Evolutionary conservation across 2,329 filamentous ascomycete species (phyloP).

Genomic region (Calonectria pauciramosa): DNA sequence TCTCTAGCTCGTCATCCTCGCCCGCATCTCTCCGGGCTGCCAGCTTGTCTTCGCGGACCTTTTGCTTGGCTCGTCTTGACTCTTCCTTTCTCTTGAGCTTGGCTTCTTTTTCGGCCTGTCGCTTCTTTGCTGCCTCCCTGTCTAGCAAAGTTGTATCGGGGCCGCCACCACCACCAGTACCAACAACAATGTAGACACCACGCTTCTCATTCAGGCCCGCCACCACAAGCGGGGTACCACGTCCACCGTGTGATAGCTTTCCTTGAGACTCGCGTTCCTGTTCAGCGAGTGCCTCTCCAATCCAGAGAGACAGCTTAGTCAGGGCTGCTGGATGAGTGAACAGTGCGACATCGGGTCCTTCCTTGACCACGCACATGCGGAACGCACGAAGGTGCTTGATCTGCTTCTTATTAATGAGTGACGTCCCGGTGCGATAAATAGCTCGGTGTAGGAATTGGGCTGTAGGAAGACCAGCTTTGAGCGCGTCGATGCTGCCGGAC

Average conservation of each 20-base stretch:
- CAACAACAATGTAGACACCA: slow-evolving; percentile 92
- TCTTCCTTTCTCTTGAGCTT: slow-evolving; percentile 75
- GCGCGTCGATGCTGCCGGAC: slow-evolving; percentile 74
- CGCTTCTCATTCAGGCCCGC: slow-evolving; percentile 89
- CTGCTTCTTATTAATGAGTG: slow-evolving; percentile 91
- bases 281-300: slow-evolving; percentile 91
- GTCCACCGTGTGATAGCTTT: slow-evolving; percentile 75
- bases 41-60: slow-evolving; percentile 71
- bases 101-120: slow-evolving; percentile 72
- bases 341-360: slow-evolving; percentile 89
- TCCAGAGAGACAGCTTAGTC: slow-evolving; percentile 94
- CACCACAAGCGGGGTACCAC: slow-evolving; percentile 88
- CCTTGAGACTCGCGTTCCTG: slow-evolving; percentile 85
- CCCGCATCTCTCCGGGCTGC: slow-evolving; percentile 66
- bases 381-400: slow-evolving; percentile 94
- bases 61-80: slow-evolving; percentile 67
- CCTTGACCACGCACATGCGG: slow-evolving; percentile 95
- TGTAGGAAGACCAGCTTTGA: slow-evolving; percentile 82
- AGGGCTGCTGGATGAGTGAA: slow-evolving; percentile 95
- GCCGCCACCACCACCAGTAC: slow-evolving; percentile 88
- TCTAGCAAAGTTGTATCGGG: slow-evolving; percentile 79
- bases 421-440: slow-evolving; percentile 92
- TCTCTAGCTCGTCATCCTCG: slow-evolving; percentile 62
- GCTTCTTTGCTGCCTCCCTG: slow-evolving; percentile 74
- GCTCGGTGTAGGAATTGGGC: slow-evolving; percentile 92